phyloP scores from a whole-genome alignment of 257 asterid genomes.

The Hygrophila difformis region DNA sequence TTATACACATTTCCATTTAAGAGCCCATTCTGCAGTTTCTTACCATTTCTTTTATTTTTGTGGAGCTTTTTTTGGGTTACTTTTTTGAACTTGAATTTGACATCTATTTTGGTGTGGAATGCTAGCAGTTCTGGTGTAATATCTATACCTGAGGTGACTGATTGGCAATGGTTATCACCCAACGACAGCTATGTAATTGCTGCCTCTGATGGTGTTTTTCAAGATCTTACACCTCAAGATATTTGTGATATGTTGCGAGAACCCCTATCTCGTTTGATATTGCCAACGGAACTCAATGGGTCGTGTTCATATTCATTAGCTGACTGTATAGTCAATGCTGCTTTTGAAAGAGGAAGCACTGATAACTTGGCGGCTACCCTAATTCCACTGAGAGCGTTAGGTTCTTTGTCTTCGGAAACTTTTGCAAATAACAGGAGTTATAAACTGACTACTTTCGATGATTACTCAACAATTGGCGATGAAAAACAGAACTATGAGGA shows the following conservation, averaged over 20 bases:
- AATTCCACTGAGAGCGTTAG: slow-evolving; percentile 46
- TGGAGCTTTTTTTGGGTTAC: neutral
- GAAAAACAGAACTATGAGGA: slow-evolving; percentile 31
- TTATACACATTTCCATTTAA: neutral
- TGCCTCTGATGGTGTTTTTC: slow-evolving; percentile 92
- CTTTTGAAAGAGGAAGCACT: slow-evolving; percentile 71
- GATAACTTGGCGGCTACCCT: slow-evolving; percentile 86
- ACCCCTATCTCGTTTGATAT: slow-evolving; percentile 38
- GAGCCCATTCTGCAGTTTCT: slow-evolving; percentile 2
- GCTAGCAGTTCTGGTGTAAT: slow-evolving; percentile 80
- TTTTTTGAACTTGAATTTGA: neutral
- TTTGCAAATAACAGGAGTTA: slow-evolving; percentile 23
- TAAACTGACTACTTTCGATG: slow-evolving; percentile 26
- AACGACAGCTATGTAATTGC: slow-evolving; percentile 86
- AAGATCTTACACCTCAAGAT: slow-evolving; percentile 78
- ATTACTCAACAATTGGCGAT: slow-evolving; percentile 40
- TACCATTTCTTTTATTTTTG: slow-evolving; percentile 10
- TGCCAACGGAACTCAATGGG: slow-evolving; percentile 33
- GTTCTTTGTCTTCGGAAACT: slow-evolving; percentile 25
- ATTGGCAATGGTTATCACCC: slow-evolving; percentile 73
- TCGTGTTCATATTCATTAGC: slow-evolving; percentile 68
- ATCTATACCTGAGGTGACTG: slow-evolving; percentile 96
- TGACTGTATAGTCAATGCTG: slow-evolving; percentile 74
- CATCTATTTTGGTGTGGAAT: slow-evolving; percentile 23
- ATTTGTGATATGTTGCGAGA: slow-evolving; percentile 76